Evolutionary conservation across 2,329 filamentous ascomycete species (phyloP).

Genomic region (Colletotrichum plurivorum): DNA sequence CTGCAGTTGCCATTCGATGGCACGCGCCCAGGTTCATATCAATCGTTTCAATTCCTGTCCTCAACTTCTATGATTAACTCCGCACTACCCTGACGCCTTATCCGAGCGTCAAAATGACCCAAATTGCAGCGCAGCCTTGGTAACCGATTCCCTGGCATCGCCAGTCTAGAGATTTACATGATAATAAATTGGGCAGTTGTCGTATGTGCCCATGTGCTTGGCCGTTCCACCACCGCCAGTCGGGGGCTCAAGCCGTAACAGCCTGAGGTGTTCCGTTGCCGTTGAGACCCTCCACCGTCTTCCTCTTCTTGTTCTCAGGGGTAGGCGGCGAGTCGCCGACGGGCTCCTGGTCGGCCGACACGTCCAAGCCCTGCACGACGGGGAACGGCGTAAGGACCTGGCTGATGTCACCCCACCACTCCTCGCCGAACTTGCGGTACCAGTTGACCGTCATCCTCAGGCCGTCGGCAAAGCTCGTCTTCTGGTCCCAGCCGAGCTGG

Average conservation of each 20-base stretch:
- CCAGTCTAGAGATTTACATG: slow-evolving; percentile 20
- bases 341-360: slow-evolving; percentile 66
- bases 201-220: slow-evolving; percentile 1
- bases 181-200: slow-evolving; percentile 1
- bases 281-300: slow-evolving; percentile 12
- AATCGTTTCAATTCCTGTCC: slow-evolving; percentile 10
- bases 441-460: slow-evolving; percentile 76
- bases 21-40: neutral
- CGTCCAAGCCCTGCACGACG: slow-evolving; percentile 67
- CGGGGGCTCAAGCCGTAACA: slow-evolving; percentile 7
- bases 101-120: slow-evolving; percentile 32
- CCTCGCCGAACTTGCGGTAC: slow-evolving; percentile 76
- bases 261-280: neutral
- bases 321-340: slow-evolving; percentile 50
- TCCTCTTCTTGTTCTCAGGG: slow-evolving; percentile 43
- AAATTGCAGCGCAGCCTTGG: slow-evolving; percentile 20
- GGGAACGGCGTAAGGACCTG: slow-evolving; percentile 79
- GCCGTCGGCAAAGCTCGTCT: slow-evolving; percentile 74
- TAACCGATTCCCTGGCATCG: slow-evolving; percentile 15
- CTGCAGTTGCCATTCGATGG: too few relatives aligned
- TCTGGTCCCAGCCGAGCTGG: slow-evolving; percentile 78
- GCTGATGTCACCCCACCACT: slow-evolving; percentile 81
- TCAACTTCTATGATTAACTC: slow-evolving; percentile 24
- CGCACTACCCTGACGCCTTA: slow-evolving; percentile 21
- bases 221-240: neutral